A percentile compares a stretch with the other conserved stretches of the same genome.
Evolutionary conservation across 225 moss, liverwort and hornwort species (phyloP).

Genomic region (Polytrichum formosum): DNA sequence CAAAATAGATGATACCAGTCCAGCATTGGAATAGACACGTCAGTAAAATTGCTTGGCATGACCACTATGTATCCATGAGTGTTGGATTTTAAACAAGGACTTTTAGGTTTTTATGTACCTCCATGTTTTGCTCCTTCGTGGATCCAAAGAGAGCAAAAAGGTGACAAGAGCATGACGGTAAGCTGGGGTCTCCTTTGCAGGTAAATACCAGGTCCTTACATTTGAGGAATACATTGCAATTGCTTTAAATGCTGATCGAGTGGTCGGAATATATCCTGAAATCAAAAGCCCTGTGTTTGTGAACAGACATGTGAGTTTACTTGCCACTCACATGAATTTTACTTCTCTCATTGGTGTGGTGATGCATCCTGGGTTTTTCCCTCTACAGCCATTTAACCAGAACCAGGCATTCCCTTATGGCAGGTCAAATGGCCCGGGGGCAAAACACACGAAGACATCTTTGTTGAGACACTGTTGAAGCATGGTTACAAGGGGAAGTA

Average conservation of each 20-base stretch:
- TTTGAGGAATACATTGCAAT: conserved; percentile 82
- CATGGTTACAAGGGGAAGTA: conserved; percentile 60
- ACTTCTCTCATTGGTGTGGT: not conserved
- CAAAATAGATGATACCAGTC: no score
- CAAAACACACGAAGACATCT: conserved; percentile 67
- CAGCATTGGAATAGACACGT: no score
- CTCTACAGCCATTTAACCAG: no score
- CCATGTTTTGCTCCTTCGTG: no score
- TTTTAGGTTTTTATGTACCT: no score
- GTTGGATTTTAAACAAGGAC: no score
- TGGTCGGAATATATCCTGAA: conserved; percentile 87
- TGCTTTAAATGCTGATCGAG: conserved; percentile 60
- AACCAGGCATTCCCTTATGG: not conserved
- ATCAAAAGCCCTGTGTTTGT: conserved; percentile 84
- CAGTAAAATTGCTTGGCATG: no score
- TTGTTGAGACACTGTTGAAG: conserved; percentile 69
- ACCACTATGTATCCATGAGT: no score
- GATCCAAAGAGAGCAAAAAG: no score
- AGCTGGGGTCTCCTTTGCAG: conserved; percentile 32
- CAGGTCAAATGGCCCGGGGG: conserved; percentile 82
- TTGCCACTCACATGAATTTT: not conserved
- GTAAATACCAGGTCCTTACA: conserved; percentile 60
- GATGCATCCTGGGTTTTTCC: no score
- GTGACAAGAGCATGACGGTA: not conserved
- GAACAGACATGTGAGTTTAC: conserved; percentile 64